Percentiles rank a stretch among this genome's conserved stretches.
phyloP scores from a whole-genome alignment of 805 yeast species.

The Metschnikowia peoriensis region DNA sequence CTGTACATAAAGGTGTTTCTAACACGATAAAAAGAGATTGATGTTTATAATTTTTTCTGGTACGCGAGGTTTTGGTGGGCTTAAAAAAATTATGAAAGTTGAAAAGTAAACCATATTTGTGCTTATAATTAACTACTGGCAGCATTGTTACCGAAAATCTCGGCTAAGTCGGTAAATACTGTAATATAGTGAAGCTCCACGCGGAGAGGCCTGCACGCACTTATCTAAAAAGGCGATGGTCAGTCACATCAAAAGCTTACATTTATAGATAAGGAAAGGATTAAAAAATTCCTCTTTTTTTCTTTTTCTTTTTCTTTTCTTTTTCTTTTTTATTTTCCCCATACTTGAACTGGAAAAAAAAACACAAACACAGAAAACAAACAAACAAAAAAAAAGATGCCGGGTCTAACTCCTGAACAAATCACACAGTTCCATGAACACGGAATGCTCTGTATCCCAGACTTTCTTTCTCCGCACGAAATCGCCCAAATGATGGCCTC shows the following conservation, averaged over 20 bases:
- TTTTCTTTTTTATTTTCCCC: too few species aligned
- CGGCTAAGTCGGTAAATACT: too few species aligned
- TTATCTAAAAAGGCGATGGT: neutral
- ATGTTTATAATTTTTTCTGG: too few species aligned
- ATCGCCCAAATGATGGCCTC: constrained; percentile 40
- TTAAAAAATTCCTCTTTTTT: neutral
- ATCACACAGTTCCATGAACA: constrained; percentile 47
- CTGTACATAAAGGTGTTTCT: neutral
- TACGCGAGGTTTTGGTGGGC: too few species aligned
- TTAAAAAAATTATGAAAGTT: too few species aligned
- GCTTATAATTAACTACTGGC: too few species aligned
- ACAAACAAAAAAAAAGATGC: constrained; percentile 1
- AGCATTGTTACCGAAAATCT: too few species aligned
- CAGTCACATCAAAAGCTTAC: neutral
- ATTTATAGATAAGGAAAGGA: neutral
- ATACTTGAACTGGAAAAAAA: too few species aligned
- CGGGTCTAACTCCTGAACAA: constrained; percentile 47
- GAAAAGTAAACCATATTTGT: too few species aligned
- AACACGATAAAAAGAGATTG: too few species aligned
- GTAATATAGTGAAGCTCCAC: neutral
- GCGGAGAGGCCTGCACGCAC: neutral
- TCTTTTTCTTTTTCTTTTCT: neutral
- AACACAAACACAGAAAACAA: neutral
- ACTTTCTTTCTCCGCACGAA: constrained; percentile 47
- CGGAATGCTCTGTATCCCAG: constrained; percentile 62